phyloP scores from a whole-genome alignment of 1,139 yeast species.

The Debaryomyces sp. region DNA sequence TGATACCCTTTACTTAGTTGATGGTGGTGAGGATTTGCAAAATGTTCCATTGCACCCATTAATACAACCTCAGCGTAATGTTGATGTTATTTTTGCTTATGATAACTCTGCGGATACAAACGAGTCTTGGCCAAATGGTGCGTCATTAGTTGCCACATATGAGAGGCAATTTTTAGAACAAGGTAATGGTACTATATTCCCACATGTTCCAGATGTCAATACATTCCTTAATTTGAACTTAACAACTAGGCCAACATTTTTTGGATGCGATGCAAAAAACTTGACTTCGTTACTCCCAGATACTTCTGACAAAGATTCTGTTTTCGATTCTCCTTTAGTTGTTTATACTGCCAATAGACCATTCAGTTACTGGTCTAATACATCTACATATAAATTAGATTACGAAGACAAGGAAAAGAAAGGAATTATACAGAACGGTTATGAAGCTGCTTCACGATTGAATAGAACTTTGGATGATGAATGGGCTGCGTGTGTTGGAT shows the following conservation, averaged over 20 bases:
- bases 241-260: conserved; percentile 73
- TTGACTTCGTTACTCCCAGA: conserved; percentile 49
- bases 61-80: conserved; percentile 39
- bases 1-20: conserved; percentile 42
- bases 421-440: conserved; percentile 75
- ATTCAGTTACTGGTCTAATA: conserved; percentile 66
- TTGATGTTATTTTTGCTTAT: conserved; percentile 48
- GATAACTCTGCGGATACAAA: conserved; percentile 54
- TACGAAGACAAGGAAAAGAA: conserved; percentile 62
- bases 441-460: conserved; percentile 71
- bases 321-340: conserved; percentile 66
- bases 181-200: conserved; percentile 72
- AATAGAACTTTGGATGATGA: conserved; percentile 69
- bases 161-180: conserved; percentile 67
- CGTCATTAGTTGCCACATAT: conserved; percentile 50
- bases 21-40: conserved; percentile 50
- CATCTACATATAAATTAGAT: conserved; percentile 68
- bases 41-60: conserved; percentile 44
- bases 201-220: conserved; percentile 78
- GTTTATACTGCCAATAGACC: conserved; percentile 82
- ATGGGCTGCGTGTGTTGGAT: conserved; percentile 81
- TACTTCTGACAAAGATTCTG: conserved; percentile 11
- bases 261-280: conserved; percentile 80
- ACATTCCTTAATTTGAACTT: conserved; percentile 65
- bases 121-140: conserved; percentile 46